Base-by-base conservation (phyloP, 352 stramenopile genomes). In the Globisporangium spinosum region DNA sequence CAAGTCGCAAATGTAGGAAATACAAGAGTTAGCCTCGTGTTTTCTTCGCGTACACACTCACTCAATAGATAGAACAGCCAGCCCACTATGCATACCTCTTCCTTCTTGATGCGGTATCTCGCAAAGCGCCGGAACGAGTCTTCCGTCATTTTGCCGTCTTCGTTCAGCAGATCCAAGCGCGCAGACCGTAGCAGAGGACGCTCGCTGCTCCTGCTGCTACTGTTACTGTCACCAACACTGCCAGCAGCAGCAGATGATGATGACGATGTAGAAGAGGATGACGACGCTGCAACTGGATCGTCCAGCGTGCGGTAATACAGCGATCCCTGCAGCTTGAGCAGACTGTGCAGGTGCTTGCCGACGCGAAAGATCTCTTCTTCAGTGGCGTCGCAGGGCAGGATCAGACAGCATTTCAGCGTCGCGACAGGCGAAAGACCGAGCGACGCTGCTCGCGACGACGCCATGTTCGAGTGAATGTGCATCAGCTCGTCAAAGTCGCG, bases 401-500 rank as follows among this genome's bases (percentile, higher is more conserved):
- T 67, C 32, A 94, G 65, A 47, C 85, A 92, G 60, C 85, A 94
- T 25, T 89, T 90, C 12, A 92, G 68, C 10, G 65, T 71, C n/a
- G 75, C 67, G 12, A 83, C 68, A 2, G 76, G 73, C 1, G 82
- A 80, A 20, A 78, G 63, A 10, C 75, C 65, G 2, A 85, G 32
- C 9, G 76, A 76, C 20, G 69, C 60, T 29, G 79, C 65, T 1
- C 79, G 73, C 51, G 76, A 77, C 3, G 76, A 75, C 51, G 69
- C 69, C 4, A 72, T 60, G 54, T 72, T 89, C 25, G 64, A 82
- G 49, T 92, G 78, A n/a, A 89, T 76, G 60, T 94, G 82, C 73
- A 87, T 87, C 51, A 94, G 69, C 58, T 94, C 85, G 67, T 94
- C 85, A 71, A 94, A 94, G 58, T 92, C 82, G 20, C 74, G 79